phyloP scores from a whole-genome alignment of 169 alveolate genomes.

The Plasmodium knowlesi region DNA sequence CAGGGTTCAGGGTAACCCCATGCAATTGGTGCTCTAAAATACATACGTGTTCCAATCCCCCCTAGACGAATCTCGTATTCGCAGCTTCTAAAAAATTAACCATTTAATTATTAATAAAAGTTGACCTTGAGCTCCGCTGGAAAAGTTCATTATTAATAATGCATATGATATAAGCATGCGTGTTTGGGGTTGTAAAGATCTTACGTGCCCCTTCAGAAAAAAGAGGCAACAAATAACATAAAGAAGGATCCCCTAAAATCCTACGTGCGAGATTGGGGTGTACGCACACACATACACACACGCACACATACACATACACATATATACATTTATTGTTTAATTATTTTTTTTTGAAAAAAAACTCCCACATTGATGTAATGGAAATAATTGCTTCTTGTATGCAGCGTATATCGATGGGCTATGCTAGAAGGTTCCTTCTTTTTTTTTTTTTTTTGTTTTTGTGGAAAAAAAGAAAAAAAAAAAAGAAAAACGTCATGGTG shows the following conservation, averaged over 20 bases:
- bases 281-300: neutral
- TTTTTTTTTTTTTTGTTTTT: too few relatives aligned
- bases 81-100: neutral
- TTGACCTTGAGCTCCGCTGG: neutral
- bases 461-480: neutral
- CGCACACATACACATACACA: too few relatives aligned
- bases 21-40: neutral
- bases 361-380: neutral
- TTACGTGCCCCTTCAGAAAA: neutral
- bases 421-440: too few relatives aligned
- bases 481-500: neutral
- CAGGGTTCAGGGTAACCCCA: neutral
- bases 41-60: neutral
- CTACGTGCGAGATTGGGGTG: neutral
- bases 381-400: neutral
- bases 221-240: neutral
- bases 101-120: neutral
- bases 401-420: neutral
- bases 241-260: neutral
- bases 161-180: neutral
- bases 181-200: neutral
- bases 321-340: too few relatives aligned
- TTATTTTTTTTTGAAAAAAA: too few relatives aligned
- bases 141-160: neutral
- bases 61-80: neutral